Conservation (phyloP, 2,329 filamentous ascomycete species). For the Diaporthe caulivora region DNA sequence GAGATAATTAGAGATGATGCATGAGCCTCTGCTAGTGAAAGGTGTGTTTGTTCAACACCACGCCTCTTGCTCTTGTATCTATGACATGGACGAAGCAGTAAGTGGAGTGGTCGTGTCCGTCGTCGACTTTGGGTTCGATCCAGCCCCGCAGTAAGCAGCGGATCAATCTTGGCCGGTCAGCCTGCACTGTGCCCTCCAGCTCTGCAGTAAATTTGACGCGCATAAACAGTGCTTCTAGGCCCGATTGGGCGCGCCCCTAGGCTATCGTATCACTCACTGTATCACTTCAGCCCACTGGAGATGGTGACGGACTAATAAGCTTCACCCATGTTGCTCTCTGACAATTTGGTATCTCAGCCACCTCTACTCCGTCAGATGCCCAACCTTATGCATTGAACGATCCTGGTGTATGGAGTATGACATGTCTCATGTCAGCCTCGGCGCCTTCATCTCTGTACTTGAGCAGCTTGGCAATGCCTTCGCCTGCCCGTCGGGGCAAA, state of each 20-base stretch:
- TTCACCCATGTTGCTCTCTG: neutral
- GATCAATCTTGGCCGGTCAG: slow-evolving; percentile 6
- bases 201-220: neutral
- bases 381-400: neutral
- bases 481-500: neutral
- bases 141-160: slow-evolving; percentile 27
- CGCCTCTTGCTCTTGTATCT: neutral
- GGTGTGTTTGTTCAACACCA: no score
- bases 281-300: neutral
- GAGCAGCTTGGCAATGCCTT: neutral
- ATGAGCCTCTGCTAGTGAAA: neutral
- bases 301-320: neutral
- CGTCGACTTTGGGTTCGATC: slow-evolving; percentile 14
- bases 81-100: neutral
- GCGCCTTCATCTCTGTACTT: neutral
- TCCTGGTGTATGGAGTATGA: neutral
- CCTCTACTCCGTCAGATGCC: neutral
- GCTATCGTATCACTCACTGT: no score
- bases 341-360: neutral
- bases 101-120: neutral
- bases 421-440: neutral
- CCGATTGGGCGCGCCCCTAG: neutral
- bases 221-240: neutral
- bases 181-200: neutral
- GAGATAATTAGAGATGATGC: neutral